Evolutionary conservation across 306 rosid species (phyloP), one percentile per base, ranked within the genome.

Genomic region (Pyrus pyrifolia): DNA sequence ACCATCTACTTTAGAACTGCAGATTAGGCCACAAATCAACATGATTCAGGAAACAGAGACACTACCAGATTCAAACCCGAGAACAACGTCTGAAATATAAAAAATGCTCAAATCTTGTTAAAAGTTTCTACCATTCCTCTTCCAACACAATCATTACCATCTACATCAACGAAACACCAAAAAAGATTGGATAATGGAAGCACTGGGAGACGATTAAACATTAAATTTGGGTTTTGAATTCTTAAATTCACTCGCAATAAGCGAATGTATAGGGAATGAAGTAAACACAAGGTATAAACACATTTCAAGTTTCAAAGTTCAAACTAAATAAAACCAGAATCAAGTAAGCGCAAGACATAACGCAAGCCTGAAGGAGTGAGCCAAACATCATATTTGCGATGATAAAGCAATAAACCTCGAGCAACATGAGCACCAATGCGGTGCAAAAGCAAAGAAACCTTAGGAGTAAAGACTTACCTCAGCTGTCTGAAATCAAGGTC

Each of bases 381-480:
- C 71, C 60, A 71, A 58, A 51, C 45, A 23, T 68, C 46, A 12
- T 19, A 59, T 42, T 25, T 27, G 57, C 57, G 38, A 2, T 52
- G 22, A 7, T 44, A 25, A 44, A 45, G 46, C 25, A 62, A 61
- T 51, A 40, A 68, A 42, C 61, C 67, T 59, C 59, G 13, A 51
- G 22, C 60, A 23, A 46, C 12, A 10, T 18, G 27, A 73, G 66
- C 49, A 67, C 31, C 69, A n/a, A 15, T 12, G 22, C 8, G 11
- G 27, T 13, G 44, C 49, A 66, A 62, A 69, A 70, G 59, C 76
- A 75, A 23, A 40, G 72, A 65, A 77, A 49, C 11, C 11, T 40
- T 46, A 65, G 59, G 78, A 68, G 57, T 52, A 78, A 29, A 70
- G 76, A 52, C 51, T 46, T 74, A 68, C 78, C 86, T 68, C 35